A percentile compares a stretch with the other conserved stretches of the same genome.
phyloP scores from a whole-genome alignment of 2,329 filamentous ascomycete genomes.

The Chaetomium globosum region DNA sequence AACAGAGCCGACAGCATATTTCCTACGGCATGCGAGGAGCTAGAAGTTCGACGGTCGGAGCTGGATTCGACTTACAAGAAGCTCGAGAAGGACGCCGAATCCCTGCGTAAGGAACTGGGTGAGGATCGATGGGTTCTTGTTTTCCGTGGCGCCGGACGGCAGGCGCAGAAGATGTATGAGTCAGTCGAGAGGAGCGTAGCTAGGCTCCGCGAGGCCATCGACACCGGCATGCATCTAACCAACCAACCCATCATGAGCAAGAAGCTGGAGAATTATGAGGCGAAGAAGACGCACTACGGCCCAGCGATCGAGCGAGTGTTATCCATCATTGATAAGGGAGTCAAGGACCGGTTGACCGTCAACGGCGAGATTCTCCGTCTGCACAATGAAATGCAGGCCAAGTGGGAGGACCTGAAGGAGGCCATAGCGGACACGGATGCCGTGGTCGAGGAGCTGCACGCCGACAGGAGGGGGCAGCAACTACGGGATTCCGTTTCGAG shows the following conservation, averaged over 20 bases:
- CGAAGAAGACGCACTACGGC: conserved; percentile 91
- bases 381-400: conserved; percentile 80
- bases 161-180: conserved; percentile 95
- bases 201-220: conserved; percentile 79
- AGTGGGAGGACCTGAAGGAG: conserved; percentile 74
- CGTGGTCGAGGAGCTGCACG: conserved; percentile 71
- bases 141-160: conserved; percentile 86
- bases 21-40: conserved; percentile 85
- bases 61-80: conserved; percentile 87
- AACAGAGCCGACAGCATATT: conserved; percentile 75
- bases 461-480: conserved; percentile 67
- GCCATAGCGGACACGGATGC: conserved; percentile 78
- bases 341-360: conserved; percentile 90
- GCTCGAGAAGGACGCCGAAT: conserved; percentile 87
- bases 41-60: conserved; percentile 72
- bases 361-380: conserved; percentile 92
- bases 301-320: conserved; percentile 90
- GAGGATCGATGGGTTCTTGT: conserved; percentile 97
- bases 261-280: conserved; percentile 90
- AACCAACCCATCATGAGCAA: conserved; percentile 72
- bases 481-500: conserved; percentile 91
- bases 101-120: conserved; percentile 82
- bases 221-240: conserved; percentile 71
- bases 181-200: conserved; percentile 84
- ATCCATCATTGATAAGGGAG: conserved; percentile 91